Base-by-base conservation (phyloP, 1,284 basidiomycete species). In the Pyrrhoderma lamaoense region DNA sequence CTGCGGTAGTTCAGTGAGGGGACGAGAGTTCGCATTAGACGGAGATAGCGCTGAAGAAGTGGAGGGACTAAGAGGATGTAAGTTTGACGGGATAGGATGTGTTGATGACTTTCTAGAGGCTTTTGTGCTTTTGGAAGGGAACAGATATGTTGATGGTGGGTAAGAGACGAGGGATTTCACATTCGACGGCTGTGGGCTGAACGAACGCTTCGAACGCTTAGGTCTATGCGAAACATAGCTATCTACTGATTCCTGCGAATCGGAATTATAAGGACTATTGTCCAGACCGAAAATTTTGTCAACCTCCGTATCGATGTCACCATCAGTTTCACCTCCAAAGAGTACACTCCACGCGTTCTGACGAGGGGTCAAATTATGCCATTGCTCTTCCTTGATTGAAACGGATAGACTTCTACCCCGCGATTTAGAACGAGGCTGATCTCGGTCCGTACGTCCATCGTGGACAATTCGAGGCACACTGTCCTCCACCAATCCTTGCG, bases 401-500 rank as follows among this genome's bases (percentile, higher is more conserved):
- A 51, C 40, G n/a, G 45, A 50, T 16, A 55, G 37, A 9, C 42
- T 48, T 21, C 31, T 49, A 9, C 23, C 36, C 53, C 34, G 49
- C 52, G 18, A 57, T 8, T 14, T 5, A 5, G 38, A 22, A 16
- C 38, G n/a, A 18, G 38, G n/a, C n/a, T 14, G 5, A 31, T 31
- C 27, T 11, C 11, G 27, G 11, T 11, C 11, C 5, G 27, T 5
- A 11, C 11, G 5, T 11, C 27, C 11, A 5, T 11, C 11, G 27
- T 31, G 27, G 5, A 5, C 27, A 31, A 31, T 5, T 31, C 7
- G 27, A 11, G 27, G 7, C 27, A 5, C 27, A 53, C 21, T 56
- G 64, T 65, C 51, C 65, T 64, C 57, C 19, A 67, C 64, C 11
- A 58, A 57, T 3, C 64, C 53, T 8, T 64, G 31, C 31, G 40